phyloP scores from a whole-genome alignment of 179 eudicot species.

The Spinacia oleracea region DNA sequence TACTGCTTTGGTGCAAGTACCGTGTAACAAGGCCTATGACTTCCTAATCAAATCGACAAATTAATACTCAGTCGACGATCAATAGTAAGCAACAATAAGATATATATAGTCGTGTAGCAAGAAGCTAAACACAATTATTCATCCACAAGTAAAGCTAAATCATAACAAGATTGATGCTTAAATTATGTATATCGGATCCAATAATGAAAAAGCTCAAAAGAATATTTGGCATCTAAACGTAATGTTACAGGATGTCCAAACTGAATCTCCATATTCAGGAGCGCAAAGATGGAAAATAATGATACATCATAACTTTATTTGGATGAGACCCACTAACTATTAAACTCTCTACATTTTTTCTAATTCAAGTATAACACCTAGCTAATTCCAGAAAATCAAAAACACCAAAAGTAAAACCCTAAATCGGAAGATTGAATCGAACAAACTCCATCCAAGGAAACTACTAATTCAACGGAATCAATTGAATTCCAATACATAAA shows the following conservation, averaged over 20 bases:
- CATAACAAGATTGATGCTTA: not conserved
- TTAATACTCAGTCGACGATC: not conserved
- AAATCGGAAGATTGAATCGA: no score
- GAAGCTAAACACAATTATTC: not conserved
- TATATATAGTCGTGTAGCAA: not conserved
- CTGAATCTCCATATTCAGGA: slow-evolving; percentile 36
- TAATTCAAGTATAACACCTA: no score
- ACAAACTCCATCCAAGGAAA: no score
- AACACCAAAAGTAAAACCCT: no score
- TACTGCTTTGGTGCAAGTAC: no score
- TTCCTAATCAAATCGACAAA: not conserved
- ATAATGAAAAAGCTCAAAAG: slow-evolving; percentile 16
- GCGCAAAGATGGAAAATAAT: slow-evolving; percentile 28
- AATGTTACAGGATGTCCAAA: slow-evolving; percentile 33
- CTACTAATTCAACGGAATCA: no score
- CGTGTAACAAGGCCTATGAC: no score
- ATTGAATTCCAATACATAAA: no score
- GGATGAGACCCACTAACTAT: slow-evolving; percentile 26
- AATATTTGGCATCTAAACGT: slow-evolving; percentile 27
- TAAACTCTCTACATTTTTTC: slow-evolving; percentile 33
- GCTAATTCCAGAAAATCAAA: no score
- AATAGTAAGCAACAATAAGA: not conserved
- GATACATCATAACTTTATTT: slow-evolving; percentile 31
- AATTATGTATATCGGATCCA: slow-evolving; percentile 5
- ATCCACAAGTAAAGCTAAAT: not conserved